phyloP scores from a whole-genome alignment of 495 filamentous ascomycete genomes.

The Elasticomyces elasticus region DNA sequence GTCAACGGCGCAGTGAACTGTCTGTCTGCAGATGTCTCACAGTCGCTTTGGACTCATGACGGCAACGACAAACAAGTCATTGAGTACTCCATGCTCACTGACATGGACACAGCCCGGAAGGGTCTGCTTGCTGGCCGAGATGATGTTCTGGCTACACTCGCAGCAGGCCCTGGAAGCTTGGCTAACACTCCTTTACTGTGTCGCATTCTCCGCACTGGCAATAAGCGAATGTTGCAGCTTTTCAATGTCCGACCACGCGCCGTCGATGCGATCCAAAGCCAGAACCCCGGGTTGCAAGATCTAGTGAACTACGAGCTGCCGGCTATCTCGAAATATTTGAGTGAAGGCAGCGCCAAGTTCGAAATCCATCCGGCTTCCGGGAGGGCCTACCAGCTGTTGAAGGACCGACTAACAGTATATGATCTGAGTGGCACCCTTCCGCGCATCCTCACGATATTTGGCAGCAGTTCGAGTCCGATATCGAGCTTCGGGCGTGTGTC shows the following conservation, averaged over 20 bases:
- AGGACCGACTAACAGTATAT: conserved; percentile 39
- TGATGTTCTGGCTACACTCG: conserved; percentile 32
- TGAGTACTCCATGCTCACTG: conserved; percentile 33
- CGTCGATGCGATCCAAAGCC: conserved; percentile 14
- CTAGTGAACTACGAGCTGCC: conserved; percentile 22
- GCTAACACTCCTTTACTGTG: background rate
- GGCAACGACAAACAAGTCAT: conserved; percentile 24
- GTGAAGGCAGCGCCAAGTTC: conserved; percentile 24
- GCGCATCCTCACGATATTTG: conserved; percentile 32
- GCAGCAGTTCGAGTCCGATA: background rate
- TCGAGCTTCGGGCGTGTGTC: conserved; percentile 39
- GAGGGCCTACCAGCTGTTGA: conserved; percentile 41
- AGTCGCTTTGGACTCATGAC: conserved; percentile 27
- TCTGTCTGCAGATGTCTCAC: conserved; percentile 41
- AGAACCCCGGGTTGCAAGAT: conserved; percentile 16
- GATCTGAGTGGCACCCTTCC: conserved; percentile 42
- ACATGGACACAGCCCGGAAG: conserved; percentile 33
- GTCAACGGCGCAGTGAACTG: conserved; percentile 41
- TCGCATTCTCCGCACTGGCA: background rate
- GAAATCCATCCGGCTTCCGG: conserved; percentile 49
- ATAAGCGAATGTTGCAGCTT: conserved; percentile 14
- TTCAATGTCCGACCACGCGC: conserved; percentile 16
- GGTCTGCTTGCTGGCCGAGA: conserved; percentile 38
- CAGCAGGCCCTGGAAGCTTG: background rate
- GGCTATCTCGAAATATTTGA: background rate